Percentiles rank a stretch among this genome's conserved stretches.
phyloP scores from a whole-genome alignment of 176 grass and related monocot genomes.

The Canna indica region DNA sequence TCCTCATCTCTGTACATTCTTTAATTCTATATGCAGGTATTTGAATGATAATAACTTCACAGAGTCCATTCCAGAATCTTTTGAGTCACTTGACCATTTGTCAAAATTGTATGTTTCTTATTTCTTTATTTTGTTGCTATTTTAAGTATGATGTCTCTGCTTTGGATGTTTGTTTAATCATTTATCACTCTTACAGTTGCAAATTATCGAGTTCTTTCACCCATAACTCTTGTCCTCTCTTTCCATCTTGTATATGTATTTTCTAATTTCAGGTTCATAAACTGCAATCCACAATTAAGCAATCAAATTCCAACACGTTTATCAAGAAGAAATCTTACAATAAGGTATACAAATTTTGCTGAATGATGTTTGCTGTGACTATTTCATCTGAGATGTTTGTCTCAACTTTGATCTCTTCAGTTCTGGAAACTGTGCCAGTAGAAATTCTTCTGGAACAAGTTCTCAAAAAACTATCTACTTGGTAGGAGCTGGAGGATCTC shows the following conservation, averaged over 20 bases:
- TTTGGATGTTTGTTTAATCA: background rate
- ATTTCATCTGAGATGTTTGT: constrained; percentile 3
- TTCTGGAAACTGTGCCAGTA: constrained; percentile 24
- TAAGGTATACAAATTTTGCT: constrained; percentile 29
- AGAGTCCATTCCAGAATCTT: constrained; percentile 39
- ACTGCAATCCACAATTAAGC: constrained; percentile 41
- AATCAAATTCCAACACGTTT: constrained; percentile 36
- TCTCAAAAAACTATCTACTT: constrained; percentile 25
- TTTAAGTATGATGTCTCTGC: constrained; percentile 8
- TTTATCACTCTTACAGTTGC: background rate
- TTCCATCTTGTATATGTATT: constrained; percentile 1
- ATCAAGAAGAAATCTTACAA: constrained; percentile 21
- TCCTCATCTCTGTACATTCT: constrained; percentile 12
- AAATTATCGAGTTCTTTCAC: constrained; percentile 11
- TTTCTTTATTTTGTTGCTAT: constrained; percentile 3
- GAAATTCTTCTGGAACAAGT: constrained; percentile 25
- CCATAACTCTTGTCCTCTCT: background rate
- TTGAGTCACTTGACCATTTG: constrained; percentile 34
- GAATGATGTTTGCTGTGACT: constrained; percentile 4
- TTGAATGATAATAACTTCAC: constrained; percentile 56
- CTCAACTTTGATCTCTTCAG: constrained; percentile 28
- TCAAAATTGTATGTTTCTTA: constrained; percentile 36
- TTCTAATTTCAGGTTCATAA: constrained; percentile 35
- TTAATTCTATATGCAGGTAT: constrained; percentile 27
- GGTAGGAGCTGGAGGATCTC: constrained; percentile 45